Base-by-base conservation (phyloP, 148 eudicot species). In the Vaccinium darrowii region DNA sequence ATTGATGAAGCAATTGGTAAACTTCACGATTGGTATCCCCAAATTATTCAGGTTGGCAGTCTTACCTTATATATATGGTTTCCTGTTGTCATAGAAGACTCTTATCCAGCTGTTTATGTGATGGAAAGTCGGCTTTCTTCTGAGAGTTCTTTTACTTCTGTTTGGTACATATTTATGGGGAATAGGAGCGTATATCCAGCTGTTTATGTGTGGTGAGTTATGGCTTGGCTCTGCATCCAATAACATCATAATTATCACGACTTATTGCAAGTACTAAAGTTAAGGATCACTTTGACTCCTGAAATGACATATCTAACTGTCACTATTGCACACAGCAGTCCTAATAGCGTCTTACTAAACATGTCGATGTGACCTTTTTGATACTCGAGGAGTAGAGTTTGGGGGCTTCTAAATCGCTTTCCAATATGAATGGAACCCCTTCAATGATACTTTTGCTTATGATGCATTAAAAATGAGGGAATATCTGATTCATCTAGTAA, bases 1-100 rank as follows among this genome's bases (percentile, higher is more conserved):
- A 86, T 86, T 82, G 87, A 86, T 65, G 87, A 86, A 12, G 85
- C 87, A 21, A 52, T 86, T 23, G 47, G 50, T 21, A 86, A 82
- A 86, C 87, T 86, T 77, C 82, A 57, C 3, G 75, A 71, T 82
- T 86, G 87, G 87, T 86, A 82, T 79, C 87, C 87, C 36, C 78
- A 86, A 56, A 76, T 86, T 67, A 75, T 86, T 82, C 87, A 86
- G 87, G 87, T 86, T 86, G 84, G 33, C 53, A 21, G 54, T 57
- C 39, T 10, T 53, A 53, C 49, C 73, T 36, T 54, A 43, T 72
- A 30, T 53, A 36, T 50, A n/a, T 71, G 27, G 21, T 51, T 72
- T 4, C 15, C 47, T 82, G 21, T 83, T 81, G 8, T 8, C 21
- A 27, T 36, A 73, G 43, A 73, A 18, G 14, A 27, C 6, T 69